Base-by-base conservation (phyloP, 2,329 filamentous ascomycete species). In the Neocatenulostroma microsporum region DNA sequence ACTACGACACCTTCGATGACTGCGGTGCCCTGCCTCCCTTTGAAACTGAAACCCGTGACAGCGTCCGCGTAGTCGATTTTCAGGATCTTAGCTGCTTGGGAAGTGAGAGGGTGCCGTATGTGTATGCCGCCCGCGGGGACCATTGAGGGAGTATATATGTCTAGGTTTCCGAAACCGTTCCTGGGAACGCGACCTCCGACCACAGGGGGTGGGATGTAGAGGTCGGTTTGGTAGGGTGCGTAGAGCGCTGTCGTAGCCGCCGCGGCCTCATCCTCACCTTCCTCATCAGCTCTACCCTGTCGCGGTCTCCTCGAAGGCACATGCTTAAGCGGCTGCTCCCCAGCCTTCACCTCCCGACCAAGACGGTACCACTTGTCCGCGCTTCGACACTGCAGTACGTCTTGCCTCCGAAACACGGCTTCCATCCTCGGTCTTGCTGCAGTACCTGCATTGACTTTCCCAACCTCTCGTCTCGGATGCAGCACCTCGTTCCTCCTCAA, bases 291-390 rank as follows among this genome's bases (percentile, higher is more conserved):
- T 20, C 41, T 18, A 4, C 40, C 4, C 43, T n/a, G n/a, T n/a
- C n/a, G n/a, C n/a, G 40, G 14, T 44, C 39, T 34, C 44, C 44
- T 13, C 30, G 23, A 12, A n/a, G n/a, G n/a, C n/a, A 68, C 60
- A 55, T 81, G 80, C 56, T 94, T 96, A 11, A 84, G 71, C 0
- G 91, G 85, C 38, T 91, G 81, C 57, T 94, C 84, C 11, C 82
- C 78, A 0, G 76, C 63, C 47, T 78, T 84, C 6, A 98, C 76
- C 45, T 87, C 80, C 18, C 86, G 73, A 0, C 91, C 91, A 41
- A 89, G 63, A 2, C 88, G 78, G 59, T 91, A 95, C 93, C 91
- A 98, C 45, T 83, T 86, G 48, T 94, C 86, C 3, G 78, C 79
- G 44, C 79, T 93, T 44, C 80, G 76, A 1, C 86, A 86, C 4